These are phyloP conservation scores for Ustulina deusta DNA, from an alignment of 2,329 filamentous ascomycete species.

Conservation along the genomic window DNA sequence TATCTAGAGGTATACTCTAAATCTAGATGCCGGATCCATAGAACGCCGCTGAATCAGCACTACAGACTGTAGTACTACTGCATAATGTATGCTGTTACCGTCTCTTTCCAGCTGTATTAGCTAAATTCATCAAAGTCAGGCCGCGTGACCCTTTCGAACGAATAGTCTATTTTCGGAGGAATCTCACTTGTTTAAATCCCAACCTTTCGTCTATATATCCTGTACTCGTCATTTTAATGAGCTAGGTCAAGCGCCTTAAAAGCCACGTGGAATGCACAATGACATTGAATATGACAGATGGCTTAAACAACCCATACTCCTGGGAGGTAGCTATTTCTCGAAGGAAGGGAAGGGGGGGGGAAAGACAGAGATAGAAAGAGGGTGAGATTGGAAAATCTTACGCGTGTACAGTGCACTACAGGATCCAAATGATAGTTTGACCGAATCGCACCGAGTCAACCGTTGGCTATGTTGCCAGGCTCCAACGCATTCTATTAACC, in stretches of 20 bases:
- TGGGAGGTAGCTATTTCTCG: not conserved
- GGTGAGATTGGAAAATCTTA: conserved; percentile 12
- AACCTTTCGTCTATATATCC: not conserved
- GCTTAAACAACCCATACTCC: conserved; percentile 7
- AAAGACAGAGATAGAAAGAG: not conserved
- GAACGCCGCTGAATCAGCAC: conserved; percentile 31
- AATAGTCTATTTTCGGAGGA: conserved; percentile 24
- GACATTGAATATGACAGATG: conserved; percentile 20
- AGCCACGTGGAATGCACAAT: conserved; percentile 29
- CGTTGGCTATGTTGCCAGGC: not conserved
- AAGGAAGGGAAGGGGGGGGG: not conserved
- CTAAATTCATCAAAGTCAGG: not conserved
- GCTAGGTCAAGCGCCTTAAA: not conserved
- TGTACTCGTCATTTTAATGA: conserved; percentile 1
- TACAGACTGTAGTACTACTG: conserved; percentile 23
- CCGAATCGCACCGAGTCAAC: not conserved
- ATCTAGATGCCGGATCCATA: not conserved
- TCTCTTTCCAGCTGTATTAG: conserved; percentile 17
- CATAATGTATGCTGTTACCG: conserved; percentile 22
- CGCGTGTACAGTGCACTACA: not conserved
- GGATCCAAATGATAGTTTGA: not conserved
- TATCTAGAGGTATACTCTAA: not conserved
- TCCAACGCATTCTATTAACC: not conserved
- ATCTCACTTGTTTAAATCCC: conserved; percentile 2
- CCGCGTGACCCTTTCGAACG: conserved; percentile 3